Conservation (phyloP, 1,284 basidiomycete genomes). For the Porogramme epimiltina region DNA sequence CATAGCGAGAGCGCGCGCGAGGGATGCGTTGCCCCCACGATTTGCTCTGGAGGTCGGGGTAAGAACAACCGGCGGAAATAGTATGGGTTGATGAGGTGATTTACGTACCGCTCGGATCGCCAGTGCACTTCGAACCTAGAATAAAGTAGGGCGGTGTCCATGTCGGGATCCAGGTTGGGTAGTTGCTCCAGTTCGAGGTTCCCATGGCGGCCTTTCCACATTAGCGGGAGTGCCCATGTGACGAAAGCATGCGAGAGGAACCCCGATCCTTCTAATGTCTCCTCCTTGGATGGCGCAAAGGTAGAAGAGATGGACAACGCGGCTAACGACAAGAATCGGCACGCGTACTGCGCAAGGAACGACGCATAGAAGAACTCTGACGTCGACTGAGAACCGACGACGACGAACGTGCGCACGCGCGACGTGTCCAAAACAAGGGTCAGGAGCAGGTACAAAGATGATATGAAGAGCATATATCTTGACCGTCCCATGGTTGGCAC, state of each 20-base stretch:
- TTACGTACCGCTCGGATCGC: not conserved
- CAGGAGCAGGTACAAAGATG: not conserved
- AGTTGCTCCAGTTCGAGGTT: conserved; percentile 1
- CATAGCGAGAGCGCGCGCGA: not conserved
- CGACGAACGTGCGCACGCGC: not conserved
- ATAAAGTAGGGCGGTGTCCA: not conserved
- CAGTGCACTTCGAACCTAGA: not conserved
- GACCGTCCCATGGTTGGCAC: not conserved
- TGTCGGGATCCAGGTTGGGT: conserved; percentile 1
- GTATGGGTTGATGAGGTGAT: not conserved
- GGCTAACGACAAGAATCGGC: not conserved
- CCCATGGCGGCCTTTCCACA: conserved; percentile 1
- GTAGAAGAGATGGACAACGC: not conserved
- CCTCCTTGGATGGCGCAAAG: not conserved
- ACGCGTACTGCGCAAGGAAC: conserved; percentile 1
- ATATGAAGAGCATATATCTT: not conserved
- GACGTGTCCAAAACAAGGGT: conserved; percentile 1
- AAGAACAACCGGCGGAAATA: not conserved
- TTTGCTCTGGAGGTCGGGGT: not conserved
- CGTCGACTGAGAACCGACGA: not conserved
- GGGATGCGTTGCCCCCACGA: not conserved
- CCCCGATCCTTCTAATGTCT: not conserved
- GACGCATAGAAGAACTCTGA: conserved; percentile 2
- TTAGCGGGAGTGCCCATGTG: not conserved
- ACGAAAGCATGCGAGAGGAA: conserved; percentile 3